Conservation (phyloP, 768 basidiomycete genomes). For the Leccinellum rugosiceps region DNA sequence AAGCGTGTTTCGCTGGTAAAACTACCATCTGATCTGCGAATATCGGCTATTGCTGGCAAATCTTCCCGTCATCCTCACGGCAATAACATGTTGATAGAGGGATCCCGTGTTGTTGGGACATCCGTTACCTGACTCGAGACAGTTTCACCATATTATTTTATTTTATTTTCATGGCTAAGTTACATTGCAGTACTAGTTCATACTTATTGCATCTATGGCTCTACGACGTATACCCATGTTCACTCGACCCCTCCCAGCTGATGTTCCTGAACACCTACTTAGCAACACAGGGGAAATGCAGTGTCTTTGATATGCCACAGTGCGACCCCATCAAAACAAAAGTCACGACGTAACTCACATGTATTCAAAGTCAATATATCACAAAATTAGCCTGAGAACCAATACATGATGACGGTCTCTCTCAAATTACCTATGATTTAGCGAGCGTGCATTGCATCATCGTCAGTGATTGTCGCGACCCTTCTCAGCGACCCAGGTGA, state of each 20-base stretch:
- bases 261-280: not conserved
- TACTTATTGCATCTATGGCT: conserved; percentile 7
- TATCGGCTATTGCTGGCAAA: conserved; percentile 21
- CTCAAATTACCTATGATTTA: not conserved
- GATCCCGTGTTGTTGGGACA: conserved; percentile 1
- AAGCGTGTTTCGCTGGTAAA: conserved; percentile 82
- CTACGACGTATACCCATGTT: conserved; percentile 3
- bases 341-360: not conserved
- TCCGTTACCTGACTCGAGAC: conserved; percentile 3
- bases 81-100: conserved; percentile 8
- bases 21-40: conserved; percentile 54
- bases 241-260: not conserved
- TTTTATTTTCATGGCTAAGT: conserved; percentile 1
- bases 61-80: conserved; percentile 7
- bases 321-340: conserved; percentile 1
- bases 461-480: not conserved
- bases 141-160: conserved; percentile 2
- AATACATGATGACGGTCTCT: not conserved
- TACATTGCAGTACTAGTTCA: conserved; percentile 2
- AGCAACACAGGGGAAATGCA: not conserved
- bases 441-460: not conserved
- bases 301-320: conserved; percentile 2
- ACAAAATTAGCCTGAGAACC: not conserved
- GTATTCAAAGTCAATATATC: not conserved
- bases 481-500: not conserved